Conservation (phyloP, 371 early-diverging fungal genomes). For the Lichtheimia hyalospora region DNA sequence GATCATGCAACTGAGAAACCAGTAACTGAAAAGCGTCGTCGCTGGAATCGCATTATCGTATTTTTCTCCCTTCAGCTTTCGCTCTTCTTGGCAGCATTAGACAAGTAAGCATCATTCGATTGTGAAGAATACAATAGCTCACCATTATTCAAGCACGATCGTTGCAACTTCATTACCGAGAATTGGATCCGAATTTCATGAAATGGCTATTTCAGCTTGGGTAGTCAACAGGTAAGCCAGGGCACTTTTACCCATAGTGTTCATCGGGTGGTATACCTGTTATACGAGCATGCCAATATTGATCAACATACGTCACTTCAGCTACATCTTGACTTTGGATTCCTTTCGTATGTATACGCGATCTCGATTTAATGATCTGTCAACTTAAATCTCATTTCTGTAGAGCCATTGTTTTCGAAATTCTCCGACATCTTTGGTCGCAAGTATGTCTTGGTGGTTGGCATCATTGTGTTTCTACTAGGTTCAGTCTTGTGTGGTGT, state of each 20-base stretch:
- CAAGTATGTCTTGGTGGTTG: constrained; percentile 56
- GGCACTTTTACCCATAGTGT: too few species aligned
- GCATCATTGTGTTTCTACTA: constrained; percentile 59
- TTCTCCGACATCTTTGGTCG: constrained; percentile 77
- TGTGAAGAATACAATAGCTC: neutral
- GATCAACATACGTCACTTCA: neutral
- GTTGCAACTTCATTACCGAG: constrained; percentile 72
- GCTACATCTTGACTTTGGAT: constrained; percentile 33
- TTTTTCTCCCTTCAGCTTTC: constrained; percentile 58
- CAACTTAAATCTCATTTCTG: neutral
- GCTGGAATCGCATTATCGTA: constrained; percentile 7
- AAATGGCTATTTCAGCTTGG: constrained; percentile 62
- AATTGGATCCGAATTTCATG: constrained; percentile 73
- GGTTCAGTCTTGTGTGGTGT: constrained; percentile 66
- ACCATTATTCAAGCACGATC: constrained; percentile 50
- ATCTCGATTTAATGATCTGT: constrained; percentile 1
- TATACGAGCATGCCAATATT: too few species aligned
- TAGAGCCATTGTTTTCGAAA: constrained; percentile 58
- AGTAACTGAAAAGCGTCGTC: neutral
- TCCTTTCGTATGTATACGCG: constrained; percentile 38
- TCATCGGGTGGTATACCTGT: too few species aligned
- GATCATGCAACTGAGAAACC: neutral
- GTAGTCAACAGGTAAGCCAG: constrained; percentile 44
- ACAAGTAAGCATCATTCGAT: constrained; percentile 40
- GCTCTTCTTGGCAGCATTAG: constrained; percentile 77